Base-by-base conservation (phyloP, 176 grass and related monocot species). In the Puccinellia tenuiflora region DNA sequence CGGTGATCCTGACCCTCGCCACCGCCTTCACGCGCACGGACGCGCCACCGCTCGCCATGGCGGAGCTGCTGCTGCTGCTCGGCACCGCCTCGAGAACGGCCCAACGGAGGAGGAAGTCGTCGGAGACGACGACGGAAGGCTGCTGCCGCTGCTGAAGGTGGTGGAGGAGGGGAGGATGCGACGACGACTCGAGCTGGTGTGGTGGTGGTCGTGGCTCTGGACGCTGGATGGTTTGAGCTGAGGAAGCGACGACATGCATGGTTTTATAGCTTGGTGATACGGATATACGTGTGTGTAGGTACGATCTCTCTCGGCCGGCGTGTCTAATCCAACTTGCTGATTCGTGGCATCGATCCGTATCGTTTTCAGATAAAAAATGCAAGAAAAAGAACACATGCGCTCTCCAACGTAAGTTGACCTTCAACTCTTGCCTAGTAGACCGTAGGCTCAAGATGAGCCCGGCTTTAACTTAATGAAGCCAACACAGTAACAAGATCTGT, bases 1-100 rank as follows among this genome's bases (percentile, higher is more conserved):
- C 65, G 56, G 85, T 86, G 47, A 79, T 47, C 86, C 66, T 88
- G 35, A 91, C 65, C 18, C 86, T 94, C 20, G 86, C 81, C 22
- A 80, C 63, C 66, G 88, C 92, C 81, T 18, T 86, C 9, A 94
- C 57, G 43, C 73, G 73, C 34, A 77, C 51, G 3, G 43, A 12
- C 24, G 13, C 70, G n/a, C 30, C 14, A 0, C 63, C 63, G 3
- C 29, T 50, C 35, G 26, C 55, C 84, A 86, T 90, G 66, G 13
- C 64, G n/a, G 65, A 48, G 39, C 18, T 12, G n/a, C 56, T n/a
- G n/a, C n/a, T 14, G 35, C 26, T 78, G 26, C 62, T 79, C 18
- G 57, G 39, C 33, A 21, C 55, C n/a, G n/a, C n/a, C n/a, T n/a
- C n/a, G n/a, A n/a, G n/a, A n/a, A n/a, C 34, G 57, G 2, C 5